Evolutionary conservation across 768 basidiomycete genomes (phyloP), one percentile per base, ranked within the genome.

Genomic region (Termitomyces sp.): DNA sequence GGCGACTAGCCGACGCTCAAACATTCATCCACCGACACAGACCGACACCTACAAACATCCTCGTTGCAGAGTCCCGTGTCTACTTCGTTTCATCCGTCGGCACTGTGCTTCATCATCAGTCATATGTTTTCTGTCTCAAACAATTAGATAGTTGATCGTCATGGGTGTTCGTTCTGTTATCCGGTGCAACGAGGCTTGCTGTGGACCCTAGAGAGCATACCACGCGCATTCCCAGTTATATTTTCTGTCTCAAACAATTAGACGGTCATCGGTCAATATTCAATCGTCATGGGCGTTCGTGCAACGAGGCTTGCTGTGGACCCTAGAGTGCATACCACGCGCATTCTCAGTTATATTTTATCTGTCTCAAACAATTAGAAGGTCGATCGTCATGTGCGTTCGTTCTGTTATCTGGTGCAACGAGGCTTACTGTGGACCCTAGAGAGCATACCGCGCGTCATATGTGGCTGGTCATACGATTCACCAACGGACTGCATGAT

Each of bases 231-330:
- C n/a, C n/a, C n/a, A n/a, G n/a, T n/a, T 9, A n/a, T 35, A n/a
- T 16, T 25, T 23, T 35, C 33, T 23, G 10, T 5, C 5, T n/a
- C 9, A 27, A 18, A 48, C 48, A 49, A 49, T 38, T 38, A 11
- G 12, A 27, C 7, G 16, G 23, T n/a, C n/a, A n/a, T n/a, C n/a
- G n/a, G n/a, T n/a, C n/a, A n/a, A n/a, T n/a, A n/a, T n/a, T 49
- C 5, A 5, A 25, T 48, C 23, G 25, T 23, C n/a, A 3, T 35
- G 46, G 33, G 20, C 13, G 22, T 38, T 35, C 27, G 35, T 18
- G 48, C 48, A 49, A 49, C 35, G 48, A 49, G 48, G 48, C 48
- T 12, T 9, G 18, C 16, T 38, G 48, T 49, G 48, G 48, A 48
- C 16, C 25, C 25, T n/a, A 43, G 23, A 43, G 16, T n/a, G 42